phyloP scores from a whole-genome alignment of 352 stramenopile genomes.

The Phytophthora citrophthora region DNA sequence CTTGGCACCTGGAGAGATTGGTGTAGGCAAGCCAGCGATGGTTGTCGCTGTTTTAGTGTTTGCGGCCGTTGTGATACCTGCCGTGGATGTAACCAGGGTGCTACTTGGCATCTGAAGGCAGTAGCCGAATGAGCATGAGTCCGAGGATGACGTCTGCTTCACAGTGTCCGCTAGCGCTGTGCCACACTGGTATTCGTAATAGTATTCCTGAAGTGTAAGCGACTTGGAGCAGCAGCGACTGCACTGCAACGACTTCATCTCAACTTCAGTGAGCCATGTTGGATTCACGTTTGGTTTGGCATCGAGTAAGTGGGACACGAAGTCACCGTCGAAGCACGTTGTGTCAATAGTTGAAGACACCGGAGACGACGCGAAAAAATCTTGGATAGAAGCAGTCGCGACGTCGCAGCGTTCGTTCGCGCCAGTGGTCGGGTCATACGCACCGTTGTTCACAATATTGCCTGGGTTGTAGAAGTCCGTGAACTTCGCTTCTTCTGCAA shows the following conservation, averaged over 20 bases:
- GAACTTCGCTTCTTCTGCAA: constrained; percentile 20
- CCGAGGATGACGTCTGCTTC: constrained; percentile 9
- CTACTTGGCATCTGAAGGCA: constrained; percentile 16
- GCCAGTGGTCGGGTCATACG: constrained; percentile 7
- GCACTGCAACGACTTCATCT: constrained; percentile 19
- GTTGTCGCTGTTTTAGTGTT: constrained; percentile 6
- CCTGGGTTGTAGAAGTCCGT: constrained; percentile 8
- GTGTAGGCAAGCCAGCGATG: constrained; percentile 11
- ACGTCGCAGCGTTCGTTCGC: constrained; percentile 15
- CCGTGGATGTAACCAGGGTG: constrained; percentile 5
- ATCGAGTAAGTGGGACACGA: constrained; percentile 13
- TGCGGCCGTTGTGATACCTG: background rate
- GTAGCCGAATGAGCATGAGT: constrained; percentile 20
- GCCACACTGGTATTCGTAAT: constrained; percentile 33
- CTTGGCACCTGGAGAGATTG: background rate
- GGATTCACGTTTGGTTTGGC: background rate
- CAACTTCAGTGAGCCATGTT: background rate
- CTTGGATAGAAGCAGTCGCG: constrained; percentile 3
- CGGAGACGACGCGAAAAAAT: constrained; percentile 13
- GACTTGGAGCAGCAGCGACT: constrained; percentile 30
- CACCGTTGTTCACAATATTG: constrained; percentile 14
- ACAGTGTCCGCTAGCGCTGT: background rate
- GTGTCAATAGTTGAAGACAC: background rate
- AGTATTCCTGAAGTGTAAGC: constrained; percentile 21
- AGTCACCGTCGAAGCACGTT: constrained; percentile 14